These are phyloP conservation scores for Pseudogymnoascus sp. DNA, from an alignment of 2,329 filamentous ascomycete genomes.

Conservation along the genomic window DNA sequence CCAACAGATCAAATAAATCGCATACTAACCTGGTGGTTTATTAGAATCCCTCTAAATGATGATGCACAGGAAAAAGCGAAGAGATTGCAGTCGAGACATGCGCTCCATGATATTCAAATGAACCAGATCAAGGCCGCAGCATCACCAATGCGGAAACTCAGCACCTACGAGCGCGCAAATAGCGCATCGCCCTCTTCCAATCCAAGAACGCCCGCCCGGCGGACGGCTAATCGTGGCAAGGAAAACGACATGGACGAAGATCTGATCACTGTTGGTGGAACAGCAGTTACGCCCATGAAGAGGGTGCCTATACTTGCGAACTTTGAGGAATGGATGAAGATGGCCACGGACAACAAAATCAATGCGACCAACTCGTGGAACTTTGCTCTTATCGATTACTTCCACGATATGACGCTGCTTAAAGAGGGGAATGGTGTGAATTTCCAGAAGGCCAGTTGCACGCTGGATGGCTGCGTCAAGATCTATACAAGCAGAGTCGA, in stretches of 20 bases:
- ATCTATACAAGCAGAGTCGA: slow-evolving; percentile 98
- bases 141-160: slow-evolving; percentile 61
- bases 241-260: slow-evolving; percentile 46
- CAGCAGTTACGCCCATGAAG: slow-evolving; percentile 88
- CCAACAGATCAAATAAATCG: not conserved
- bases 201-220: slow-evolving; percentile 45
- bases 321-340: slow-evolving; percentile 99
- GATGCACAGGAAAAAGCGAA: slow-evolving; percentile 87
- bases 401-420: slow-evolving; percentile 95
- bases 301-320: slow-evolving; percentile 92
- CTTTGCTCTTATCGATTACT: slow-evolving; percentile 99
- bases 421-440: slow-evolving; percentile 97
- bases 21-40: not conserved
- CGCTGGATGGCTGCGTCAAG: slow-evolving; percentile 94
- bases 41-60: slow-evolving; percentile 90
- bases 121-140: slow-evolving; percentile 82
- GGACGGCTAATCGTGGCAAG: slow-evolving; percentile 31
- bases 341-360: slow-evolving; percentile 99
- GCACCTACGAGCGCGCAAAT: slow-evolving; percentile 51
- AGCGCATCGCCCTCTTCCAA: slow-evolving; percentile 47
- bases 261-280: slow-evolving; percentile 60
- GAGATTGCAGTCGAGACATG: slow-evolving; percentile 79
- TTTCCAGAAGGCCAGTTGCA: slow-evolving; percentile 97
- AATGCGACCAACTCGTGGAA: slow-evolving; percentile 99
- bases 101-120: slow-evolving; percentile 82